Evolutionary conservation across 2,329 filamentous ascomycete genomes (phyloP), one percentile per base, ranked within the genome.

Genomic region (Aureobasidium subglaciale): DNA sequence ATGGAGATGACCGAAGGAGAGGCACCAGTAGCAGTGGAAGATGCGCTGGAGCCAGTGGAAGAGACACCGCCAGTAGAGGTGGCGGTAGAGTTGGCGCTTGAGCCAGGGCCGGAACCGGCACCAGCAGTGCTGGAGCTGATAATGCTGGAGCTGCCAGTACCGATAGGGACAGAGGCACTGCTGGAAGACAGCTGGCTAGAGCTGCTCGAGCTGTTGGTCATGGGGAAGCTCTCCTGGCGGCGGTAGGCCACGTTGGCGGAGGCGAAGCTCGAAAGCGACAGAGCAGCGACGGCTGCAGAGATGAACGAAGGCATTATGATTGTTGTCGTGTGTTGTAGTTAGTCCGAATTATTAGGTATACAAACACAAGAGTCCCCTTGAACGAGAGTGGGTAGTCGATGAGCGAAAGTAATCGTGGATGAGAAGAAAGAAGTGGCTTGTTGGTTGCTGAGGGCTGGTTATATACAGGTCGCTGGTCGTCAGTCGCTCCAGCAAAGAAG

Each of bases 201-300:
- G 34, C 46, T 38, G 18, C 24, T 43, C 13, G 50, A 34, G 38
- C 38, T 54, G 38, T 54, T 54, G 38, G 20, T 3, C 8, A 13
- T 3, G 15, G 15, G 38, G 6, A 18, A 18, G 18, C n/a, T n/a
- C 50, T 54, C 48, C 16, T 30, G 25, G n/a, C 48, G 48, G 22
- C 48, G 48, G 48, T 52, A 52, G 7, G 35, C 34, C 34, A 52
- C 48, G 5, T 40, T 34, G 34, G 50, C 50, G 18, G 37, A 34
- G 29, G 29, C 50, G 18, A 54, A 16, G 38, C 50, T 54, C 50
- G 50, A 54, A 35, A 54, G 50, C 50, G 50, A 54, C 27, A 54
- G 29, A 4, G 50, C 50, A 54, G 50, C 50, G n/a, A 54, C 20
- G 30, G 50, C 50, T 54, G 50, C 50, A 22, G 50, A 54, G 27